Percentiles rank a stretch among this genome's conserved stretches.
phyloP scores from a whole-genome alignment of 371 early-diverging fungal species.

The Mucor piriformis region DNA sequence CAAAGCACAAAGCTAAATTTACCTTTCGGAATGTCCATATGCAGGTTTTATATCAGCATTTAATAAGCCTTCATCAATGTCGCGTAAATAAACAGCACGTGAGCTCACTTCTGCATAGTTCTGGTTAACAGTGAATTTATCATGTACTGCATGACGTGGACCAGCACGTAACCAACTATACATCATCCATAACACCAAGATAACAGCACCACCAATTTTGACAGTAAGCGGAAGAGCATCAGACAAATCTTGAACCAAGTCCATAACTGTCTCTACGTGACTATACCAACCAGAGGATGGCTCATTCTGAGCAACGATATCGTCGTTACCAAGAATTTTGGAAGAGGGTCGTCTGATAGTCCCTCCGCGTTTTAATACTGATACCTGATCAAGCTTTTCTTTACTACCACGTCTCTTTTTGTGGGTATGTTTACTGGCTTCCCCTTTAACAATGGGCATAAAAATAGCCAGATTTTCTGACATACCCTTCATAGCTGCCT shows the following conservation, averaged over 20 bases:
- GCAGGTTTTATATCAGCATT: constrained; percentile 22
- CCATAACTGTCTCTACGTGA: constrained; percentile 9
- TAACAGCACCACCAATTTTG: constrained; percentile 6
- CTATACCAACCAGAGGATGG: constrained; percentile 21
- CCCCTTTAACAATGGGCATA: constrained; percentile 34
- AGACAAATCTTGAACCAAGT: constrained; percentile 17
- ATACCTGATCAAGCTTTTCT: constrained; percentile 7
- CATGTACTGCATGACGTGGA: constrained; percentile 14
- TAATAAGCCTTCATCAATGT: constrained; percentile 52
- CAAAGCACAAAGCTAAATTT: too few species aligned
- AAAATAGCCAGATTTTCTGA: constrained; percentile 35
- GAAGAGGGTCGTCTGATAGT: constrained; percentile 20
- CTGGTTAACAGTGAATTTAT: not conserved
- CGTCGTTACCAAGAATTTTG: not conserved
- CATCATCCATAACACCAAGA: constrained; percentile 22
- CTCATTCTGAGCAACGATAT: not conserved
- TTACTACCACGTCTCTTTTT: constrained; percentile 5
- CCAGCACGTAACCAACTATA: constrained; percentile 21
- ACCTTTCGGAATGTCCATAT: constrained; percentile 38
- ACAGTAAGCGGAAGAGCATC: constrained; percentile 26
- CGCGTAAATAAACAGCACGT: constrained; percentile 57
- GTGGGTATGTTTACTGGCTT: constrained; percentile 10
- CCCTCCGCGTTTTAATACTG: constrained; percentile 12
- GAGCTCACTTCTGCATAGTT: constrained; percentile 12
- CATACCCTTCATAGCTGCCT: constrained; percentile 52